Conservation (phyloP, 1,139 yeast genomes). For the Pichia sp. region DNA sequence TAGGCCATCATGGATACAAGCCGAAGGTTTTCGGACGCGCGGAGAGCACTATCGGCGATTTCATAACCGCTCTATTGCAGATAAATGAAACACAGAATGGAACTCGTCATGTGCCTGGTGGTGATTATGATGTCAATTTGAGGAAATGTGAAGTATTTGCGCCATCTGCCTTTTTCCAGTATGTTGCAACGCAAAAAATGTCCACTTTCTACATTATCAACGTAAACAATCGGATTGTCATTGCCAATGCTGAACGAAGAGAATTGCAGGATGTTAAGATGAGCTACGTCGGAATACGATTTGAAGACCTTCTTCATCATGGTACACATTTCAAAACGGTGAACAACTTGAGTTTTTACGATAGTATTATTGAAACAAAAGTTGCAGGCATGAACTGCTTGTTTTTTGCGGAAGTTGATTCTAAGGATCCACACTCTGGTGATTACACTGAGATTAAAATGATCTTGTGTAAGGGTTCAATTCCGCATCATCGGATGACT, state of each 20-base stretch:
- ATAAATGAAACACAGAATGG: no score
- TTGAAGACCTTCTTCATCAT: conserved; percentile 15
- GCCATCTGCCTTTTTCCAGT: conserved; percentile 15
- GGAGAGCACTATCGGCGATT: no score
- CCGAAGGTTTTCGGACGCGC: no score
- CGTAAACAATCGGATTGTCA: conserved; percentile 3
- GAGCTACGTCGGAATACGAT: conserved; percentile 17
- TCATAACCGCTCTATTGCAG: no score
- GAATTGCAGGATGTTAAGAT: conserved; percentile 9
- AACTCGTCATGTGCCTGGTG: no score
- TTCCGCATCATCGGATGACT: conserved; percentile 5
- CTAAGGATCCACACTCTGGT: background rate
- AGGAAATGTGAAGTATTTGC: conserved; percentile 7
- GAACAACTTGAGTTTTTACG: conserved; percentile 9
- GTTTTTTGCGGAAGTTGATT: conserved; percentile 15
- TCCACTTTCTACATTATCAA: conserved; percentile 10
- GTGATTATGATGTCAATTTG: no score
- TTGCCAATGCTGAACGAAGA: conserved; percentile 13
- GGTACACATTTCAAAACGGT: conserved; percentile 6
- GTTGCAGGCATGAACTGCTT: conserved; percentile 7
- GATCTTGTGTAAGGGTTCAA: conserved; percentile 8
- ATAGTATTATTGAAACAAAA: conserved; percentile 6
- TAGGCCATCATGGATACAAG: no score
- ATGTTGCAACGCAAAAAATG: conserved; percentile 1
- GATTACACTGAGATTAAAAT: conserved; percentile 15